Conservation (phyloP, 345 rosid species). For the Rhodamnia argentea region DNA sequence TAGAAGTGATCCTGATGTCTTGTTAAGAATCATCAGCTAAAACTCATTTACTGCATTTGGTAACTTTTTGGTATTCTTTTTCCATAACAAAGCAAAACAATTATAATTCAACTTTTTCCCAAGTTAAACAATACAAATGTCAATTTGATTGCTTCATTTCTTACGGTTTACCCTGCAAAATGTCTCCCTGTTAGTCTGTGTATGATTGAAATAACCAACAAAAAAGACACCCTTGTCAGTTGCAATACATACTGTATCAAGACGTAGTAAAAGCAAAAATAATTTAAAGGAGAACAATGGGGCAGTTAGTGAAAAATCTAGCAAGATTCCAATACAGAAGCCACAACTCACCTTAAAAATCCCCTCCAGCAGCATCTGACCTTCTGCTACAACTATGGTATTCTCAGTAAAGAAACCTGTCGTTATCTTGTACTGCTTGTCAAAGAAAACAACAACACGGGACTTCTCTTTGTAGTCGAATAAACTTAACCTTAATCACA, state of each 20-base stretch:
- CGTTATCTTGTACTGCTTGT: constrained; percentile 65
- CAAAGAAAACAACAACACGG: constrained; percentile 22
- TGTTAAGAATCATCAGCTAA: not conserved
- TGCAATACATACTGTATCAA: not conserved
- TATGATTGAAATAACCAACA: not conserved
- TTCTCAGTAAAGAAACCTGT: constrained; percentile 89
- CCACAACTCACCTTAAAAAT: constrained; percentile 58
- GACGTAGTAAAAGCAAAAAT: not conserved
- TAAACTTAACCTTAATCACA: not conserved
- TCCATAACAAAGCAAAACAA: not conserved
- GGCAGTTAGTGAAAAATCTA: not conserved
- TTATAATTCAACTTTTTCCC: not conserved
- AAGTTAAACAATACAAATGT: not conserved
- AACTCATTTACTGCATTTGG: not conserved
- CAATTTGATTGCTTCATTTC: not conserved
- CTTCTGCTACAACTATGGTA: constrained; percentile 91
- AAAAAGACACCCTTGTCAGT: not conserved
- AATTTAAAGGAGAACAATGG: not conserved
- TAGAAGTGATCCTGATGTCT: not conserved
- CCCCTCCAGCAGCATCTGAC: constrained; percentile 69
- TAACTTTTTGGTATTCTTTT: not conserved
- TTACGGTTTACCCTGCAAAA: not conserved
- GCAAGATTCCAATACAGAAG: not conserved
- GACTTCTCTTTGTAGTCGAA: not conserved
- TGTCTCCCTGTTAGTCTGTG: not conserved